Evolutionary conservation across 257 asterid species (phyloP), one percentile per base, ranked within the genome.

Genomic region (Oldenlandia corymbosa): DNA sequence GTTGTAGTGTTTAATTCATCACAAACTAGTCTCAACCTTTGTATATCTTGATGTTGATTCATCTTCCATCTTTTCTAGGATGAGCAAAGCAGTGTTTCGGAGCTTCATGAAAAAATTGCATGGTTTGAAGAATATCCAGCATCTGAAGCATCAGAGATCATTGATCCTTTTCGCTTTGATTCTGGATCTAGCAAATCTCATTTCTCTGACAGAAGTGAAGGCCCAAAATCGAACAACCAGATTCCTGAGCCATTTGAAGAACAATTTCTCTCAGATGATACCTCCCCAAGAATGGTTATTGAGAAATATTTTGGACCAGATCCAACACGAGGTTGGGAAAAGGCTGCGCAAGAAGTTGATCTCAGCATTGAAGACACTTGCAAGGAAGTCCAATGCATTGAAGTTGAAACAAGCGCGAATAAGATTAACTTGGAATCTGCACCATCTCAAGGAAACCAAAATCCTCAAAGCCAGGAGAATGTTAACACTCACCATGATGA

Each of bases 281-380:
- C 84, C 36, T 90, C 97, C 3, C 97, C 99, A 10, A 68, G 90
- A 58, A 48, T 73, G 58, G 80, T 78, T 71, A 81, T 93, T 39
- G 96, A 93, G 43, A 93, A 85, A 80, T 93, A 87, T 83, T 87
- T 93, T 34, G 99, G 97, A 58, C 97, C 97, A 13, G 97, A 90
- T 73, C 96, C 99, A 37, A 78, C 84, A 43, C 68, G 72, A 37
- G 99, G 87, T 34, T 89, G 99, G 99, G 99, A 92, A 71, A 89
- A 85, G 79, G 78, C 75, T 37, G 70, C 82, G 61, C 83, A 77
- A 65, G 74, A 73, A 79, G 58, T 71, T 43, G 68, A 68, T 26
- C 66, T 67, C 49, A 71, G 58, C 34, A 65, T 62, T 28, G 86
- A 76, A 55, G 91, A 84, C 47, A 73, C 46, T 64, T 76, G 80